Evolutionary conservation across 2,329 filamentous ascomycete species (phyloP), one percentile per base, ranked within the genome.

Genomic region (Ophiocordyceps camponoti-leonardi): DNA sequence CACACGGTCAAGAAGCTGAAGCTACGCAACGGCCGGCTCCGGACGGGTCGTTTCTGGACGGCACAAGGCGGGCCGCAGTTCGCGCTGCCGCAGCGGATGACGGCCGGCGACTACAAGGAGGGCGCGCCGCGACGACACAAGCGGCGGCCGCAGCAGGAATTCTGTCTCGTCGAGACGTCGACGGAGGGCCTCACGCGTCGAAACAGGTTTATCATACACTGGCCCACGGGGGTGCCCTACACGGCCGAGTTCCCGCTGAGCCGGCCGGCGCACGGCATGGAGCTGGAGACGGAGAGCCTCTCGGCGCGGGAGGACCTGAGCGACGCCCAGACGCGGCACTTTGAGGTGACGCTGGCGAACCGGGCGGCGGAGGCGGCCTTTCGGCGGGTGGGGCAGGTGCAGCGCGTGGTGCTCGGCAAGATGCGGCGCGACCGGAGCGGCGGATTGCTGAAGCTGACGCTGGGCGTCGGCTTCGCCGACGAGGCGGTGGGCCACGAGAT

Each of bases 51-150:
- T 12, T 51, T 47, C 44, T 51, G 48, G 46, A 48, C 48, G 4
- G 48, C 41, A 3, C 41, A 42, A 7, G 49, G 49, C 35, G 49
- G 49, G 13, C 49, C 48, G 18, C 48, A 49, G 23, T 49, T 49
- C 23, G 47, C 44, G 4, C 33, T 50, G 45, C 14, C 41, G 14
- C 41, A 42, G 41, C 41, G 23, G n/a, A 42, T 19, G 16, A 18
- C 18, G 23, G 43, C 30, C 11, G 43, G 41, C 23, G 23, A 26
- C 6, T 42, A 42, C 23, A 14, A 30, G 6, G 14, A 30, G 14
- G 16, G 11, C n/a, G 41, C 23, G 23, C 23, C 23, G 5, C 41
- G 41, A 12, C 14, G 41, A 19, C 41, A 42, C 26, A n/a, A 18
- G 23, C 41, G 6, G 14, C 41, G 12, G 14, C n/a, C 41, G 16